Percentiles rank a stretch among this genome's conserved stretches.
phyloP scores from a whole-genome alignment of 2,329 filamentous ascomycete species.

The Rugonectria rugulosa region DNA sequence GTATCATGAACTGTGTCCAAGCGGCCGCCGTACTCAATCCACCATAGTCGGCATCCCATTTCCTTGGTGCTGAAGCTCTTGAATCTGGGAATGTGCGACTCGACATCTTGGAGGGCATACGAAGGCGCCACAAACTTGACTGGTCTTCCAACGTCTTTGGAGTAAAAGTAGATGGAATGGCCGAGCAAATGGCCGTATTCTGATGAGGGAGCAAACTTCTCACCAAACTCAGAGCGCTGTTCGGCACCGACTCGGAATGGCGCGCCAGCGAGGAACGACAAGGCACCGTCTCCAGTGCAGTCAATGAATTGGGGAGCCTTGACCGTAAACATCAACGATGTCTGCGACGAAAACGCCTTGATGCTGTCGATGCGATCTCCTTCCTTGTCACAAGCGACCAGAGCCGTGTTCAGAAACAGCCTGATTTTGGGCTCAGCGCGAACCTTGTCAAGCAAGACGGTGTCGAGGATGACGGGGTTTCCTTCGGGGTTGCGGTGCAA shows the following conservation, averaged over 20 bases:
- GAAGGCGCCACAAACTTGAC: slow-evolving; percentile 35
- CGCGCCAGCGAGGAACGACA: slow-evolving; percentile 35
- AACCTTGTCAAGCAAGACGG: slow-evolving; percentile 36
- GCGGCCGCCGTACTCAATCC: slow-evolving; percentile 37
- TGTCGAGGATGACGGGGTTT: slow-evolving; percentile 36
- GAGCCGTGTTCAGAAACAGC: slow-evolving; percentile 34
- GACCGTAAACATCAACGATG: slow-evolving; percentile 33
- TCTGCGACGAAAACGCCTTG: slow-evolving; percentile 36
- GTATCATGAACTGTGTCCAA: slow-evolving; percentile 37
- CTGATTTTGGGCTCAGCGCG: slow-evolving; percentile 32
- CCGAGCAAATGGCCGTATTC: slow-evolving; percentile 38
- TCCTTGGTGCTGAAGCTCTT: slow-evolving; percentile 35
- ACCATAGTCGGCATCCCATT: slow-evolving; percentile 38
- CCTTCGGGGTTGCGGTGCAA: slow-evolving; percentile 36
- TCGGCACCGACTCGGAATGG: slow-evolving; percentile 36
- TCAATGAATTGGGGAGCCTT: slow-evolving; percentile 40
- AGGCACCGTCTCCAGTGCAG: slow-evolving; percentile 35
- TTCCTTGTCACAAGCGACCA: slow-evolving; percentile 33
- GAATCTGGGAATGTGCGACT: slow-evolving; percentile 35
- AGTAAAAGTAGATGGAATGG: slow-evolving; percentile 40
- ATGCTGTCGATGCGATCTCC: slow-evolving; percentile 29
- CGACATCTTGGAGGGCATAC: slow-evolving; percentile 34
- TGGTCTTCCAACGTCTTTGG: slow-evolving; percentile 32
- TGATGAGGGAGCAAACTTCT: slow-evolving; percentile 33
- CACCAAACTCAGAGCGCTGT: slow-evolving; percentile 33